Percentiles rank a stretch among this genome's conserved stretches.
phyloP scores from a whole-genome alignment of 2,329 filamentous ascomycete species.

The Scedosporium dehoogii region DNA sequence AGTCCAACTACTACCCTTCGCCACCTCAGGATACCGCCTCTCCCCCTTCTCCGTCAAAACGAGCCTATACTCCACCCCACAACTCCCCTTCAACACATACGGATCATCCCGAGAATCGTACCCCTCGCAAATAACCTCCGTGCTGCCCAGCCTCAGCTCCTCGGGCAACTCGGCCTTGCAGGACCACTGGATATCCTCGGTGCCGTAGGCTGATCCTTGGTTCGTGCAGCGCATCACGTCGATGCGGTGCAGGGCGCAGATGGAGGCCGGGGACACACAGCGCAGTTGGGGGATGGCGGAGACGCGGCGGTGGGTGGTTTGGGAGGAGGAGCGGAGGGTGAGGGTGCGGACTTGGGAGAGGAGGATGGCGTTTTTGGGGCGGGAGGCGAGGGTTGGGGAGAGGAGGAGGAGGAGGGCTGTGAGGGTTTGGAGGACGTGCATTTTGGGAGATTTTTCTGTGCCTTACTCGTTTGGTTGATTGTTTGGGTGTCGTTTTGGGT shows the following conservation, averaged over 20 bases:
- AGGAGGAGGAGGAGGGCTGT: neutral
- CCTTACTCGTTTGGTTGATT: neutral
- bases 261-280: constrained; percentile 57
- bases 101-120: constrained; percentile 68
- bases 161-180: constrained; percentile 57
- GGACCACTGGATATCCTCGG: constrained; percentile 82
- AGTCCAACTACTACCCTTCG: constrained; percentile 28
- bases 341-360: constrained; percentile 61
- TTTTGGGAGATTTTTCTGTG: neutral
- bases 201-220: constrained; percentile 66
- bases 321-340: constrained; percentile 57
- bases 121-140: constrained; percentile 88
- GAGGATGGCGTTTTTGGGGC: constrained; percentile 42
- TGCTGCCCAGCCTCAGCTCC: constrained; percentile 63
- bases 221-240: constrained; percentile 88
- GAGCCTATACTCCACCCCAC: constrained; percentile 82
- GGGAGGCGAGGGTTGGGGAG: constrained; percentile 6
- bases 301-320: constrained; percentile 69
- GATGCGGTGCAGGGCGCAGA: constrained; percentile 59
- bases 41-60: constrained; percentile 69
- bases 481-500: neutral
- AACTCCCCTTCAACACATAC: constrained; percentile 84
- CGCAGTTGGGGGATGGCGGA: constrained; percentile 66
- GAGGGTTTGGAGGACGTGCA: neutral
- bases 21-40: constrained; percentile 52